These are phyloP conservation scores for Penicillium verrucosum DNA, from an alignment of 2,329 filamentous ascomycete species.

Conservation along the genomic window DNA sequence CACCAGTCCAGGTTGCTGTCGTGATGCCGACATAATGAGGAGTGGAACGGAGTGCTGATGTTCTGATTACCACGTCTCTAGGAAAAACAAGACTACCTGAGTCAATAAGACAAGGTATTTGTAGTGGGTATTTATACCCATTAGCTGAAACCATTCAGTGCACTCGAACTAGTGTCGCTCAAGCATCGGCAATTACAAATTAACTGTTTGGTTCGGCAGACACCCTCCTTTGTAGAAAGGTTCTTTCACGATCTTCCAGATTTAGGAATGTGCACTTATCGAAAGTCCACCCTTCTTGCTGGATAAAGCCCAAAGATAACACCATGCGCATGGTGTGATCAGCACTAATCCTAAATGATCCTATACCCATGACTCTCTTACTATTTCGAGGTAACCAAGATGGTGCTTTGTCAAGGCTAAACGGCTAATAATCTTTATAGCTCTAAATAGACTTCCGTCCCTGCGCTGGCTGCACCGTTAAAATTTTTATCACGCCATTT, in stretches of 20 bases:
- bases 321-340: background rate
- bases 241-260: background rate
- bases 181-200: background rate
- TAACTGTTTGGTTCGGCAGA: background rate
- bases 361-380: background rate
- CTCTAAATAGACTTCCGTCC: background rate
- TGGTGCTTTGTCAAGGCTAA: background rate
- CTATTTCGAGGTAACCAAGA: background rate
- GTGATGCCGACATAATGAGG: background rate
- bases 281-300: background rate
- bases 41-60: background rate
- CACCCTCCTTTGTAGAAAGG: background rate
- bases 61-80: background rate
- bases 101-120: background rate
- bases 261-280: background rate
- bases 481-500: background rate
- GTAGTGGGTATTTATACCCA: background rate
- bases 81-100: background rate
- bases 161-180: background rate
- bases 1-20: constrained; percentile 9
- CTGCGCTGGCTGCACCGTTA: background rate
- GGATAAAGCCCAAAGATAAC: background rate
- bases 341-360: background rate
- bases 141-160: background rate
- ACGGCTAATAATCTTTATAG: background rate